A percentile compares a stretch with the other conserved stretches of the same genome.
Conservation (phyloP, 495 filamentous ascomycete species). For the Tetracladium setigerum region DNA sequence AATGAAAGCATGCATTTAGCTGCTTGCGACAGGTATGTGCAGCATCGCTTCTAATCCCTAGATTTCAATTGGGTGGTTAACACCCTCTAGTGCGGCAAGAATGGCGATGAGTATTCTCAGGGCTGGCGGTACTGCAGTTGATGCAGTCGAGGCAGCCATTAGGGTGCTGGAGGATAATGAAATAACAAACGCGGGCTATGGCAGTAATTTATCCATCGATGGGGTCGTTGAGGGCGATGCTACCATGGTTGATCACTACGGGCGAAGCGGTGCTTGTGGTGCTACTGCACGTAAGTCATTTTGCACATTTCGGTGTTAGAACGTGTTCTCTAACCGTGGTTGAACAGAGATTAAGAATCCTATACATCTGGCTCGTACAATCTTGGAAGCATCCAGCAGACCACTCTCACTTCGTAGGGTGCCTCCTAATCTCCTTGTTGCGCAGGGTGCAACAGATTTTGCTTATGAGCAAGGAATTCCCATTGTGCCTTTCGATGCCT, state of each 20-base stretch:
- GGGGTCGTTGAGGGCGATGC: slow-evolving; percentile 93
- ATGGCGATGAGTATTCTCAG: slow-evolving; percentile 72
- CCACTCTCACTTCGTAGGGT: slow-evolving; percentile 76
- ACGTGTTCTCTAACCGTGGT: background rate
- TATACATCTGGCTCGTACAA: slow-evolving; percentile 72
- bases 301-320: background rate
- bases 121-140: slow-evolving; percentile 69
- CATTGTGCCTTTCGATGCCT: slow-evolving; percentile 57
- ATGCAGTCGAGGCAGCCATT: slow-evolving; percentile 90
- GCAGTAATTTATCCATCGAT: slow-evolving; percentile 88
- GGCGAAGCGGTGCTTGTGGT: slow-evolving; percentile 86
- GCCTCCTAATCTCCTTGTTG: slow-evolving; percentile 86
- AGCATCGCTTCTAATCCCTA: background rate
- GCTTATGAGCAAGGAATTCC: slow-evolving; percentile 69
- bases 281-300: slow-evolving; percentile 70
- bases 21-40: slow-evolving; percentile 77
- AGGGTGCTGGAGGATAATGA: slow-evolving; percentile 82
- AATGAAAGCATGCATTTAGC: slow-evolving; percentile 79
- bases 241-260: slow-evolving; percentile 80
- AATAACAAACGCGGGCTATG: slow-evolving; percentile 93
- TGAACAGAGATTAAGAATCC: slow-evolving; percentile 80
- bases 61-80: background rate
- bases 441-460: slow-evolving; percentile 75
- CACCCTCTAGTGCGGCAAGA: slow-evolving; percentile 57
- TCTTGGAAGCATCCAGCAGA: slow-evolving; percentile 67